phyloP scores from a whole-genome alignment of 176 grass and related monocot species.

The Eragrostis nindensis region DNA sequence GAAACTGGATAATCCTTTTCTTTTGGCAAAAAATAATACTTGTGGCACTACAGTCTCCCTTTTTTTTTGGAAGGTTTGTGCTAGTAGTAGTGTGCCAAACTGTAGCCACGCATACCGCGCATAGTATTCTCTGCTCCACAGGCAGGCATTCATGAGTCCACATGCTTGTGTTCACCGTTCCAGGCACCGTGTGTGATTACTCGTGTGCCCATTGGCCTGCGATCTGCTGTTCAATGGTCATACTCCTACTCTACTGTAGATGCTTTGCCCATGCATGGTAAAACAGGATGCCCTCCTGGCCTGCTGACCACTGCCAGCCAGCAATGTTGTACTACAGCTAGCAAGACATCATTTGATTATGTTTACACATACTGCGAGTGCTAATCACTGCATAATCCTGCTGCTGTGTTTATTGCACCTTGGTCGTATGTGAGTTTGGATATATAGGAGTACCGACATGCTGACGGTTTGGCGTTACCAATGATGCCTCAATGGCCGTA shows the following conservation, averaged over 20 bases:
- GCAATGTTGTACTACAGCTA: too few species aligned
- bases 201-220: neutral
- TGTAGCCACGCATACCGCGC: neutral
- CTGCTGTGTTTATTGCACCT: too few species aligned
- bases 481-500: too few species aligned
- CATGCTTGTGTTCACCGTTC: constrained; percentile 1
- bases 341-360: too few species aligned
- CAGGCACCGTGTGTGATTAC: neutral
- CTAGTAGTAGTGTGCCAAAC: neutral
- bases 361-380: too few species aligned
- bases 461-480: neutral
- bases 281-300: neutral
- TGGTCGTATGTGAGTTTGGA: too few species aligned
- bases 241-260: neutral
- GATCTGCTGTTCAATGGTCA: neutral
- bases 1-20: neutral
- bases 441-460: too few species aligned
- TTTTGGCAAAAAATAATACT: neutral
- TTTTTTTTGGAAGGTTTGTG: too few species aligned
- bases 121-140: neutral
- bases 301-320: too few species aligned
- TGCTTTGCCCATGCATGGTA: neutral
- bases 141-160: constrained; percentile 38
- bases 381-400: too few species aligned
- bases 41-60: too few species aligned